Conservation (phyloP, 2,329 filamentous ascomycete genomes). For the Fusarium sp. region DNA sequence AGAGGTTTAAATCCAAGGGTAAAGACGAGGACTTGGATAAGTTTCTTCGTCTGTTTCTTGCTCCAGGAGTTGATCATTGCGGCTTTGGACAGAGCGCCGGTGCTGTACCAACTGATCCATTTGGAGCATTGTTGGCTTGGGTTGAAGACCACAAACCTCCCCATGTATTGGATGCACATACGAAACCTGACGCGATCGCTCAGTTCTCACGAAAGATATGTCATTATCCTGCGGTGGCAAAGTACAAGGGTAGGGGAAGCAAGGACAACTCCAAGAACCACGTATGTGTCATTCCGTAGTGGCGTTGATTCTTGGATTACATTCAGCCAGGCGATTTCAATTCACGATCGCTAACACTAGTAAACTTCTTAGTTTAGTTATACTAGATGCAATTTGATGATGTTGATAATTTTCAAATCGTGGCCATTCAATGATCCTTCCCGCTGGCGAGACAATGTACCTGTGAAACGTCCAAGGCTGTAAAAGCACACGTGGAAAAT, state of each 20-base stretch:
- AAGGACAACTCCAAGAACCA: background rate
- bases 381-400: rapidly evolving
- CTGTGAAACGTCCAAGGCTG: background rate
- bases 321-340: rapidly evolving
- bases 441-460: rapidly evolving
- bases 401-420: background rate
- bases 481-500: background rate
- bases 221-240: background rate
- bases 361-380: background rate
- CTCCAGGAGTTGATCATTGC: background rate
- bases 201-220: background rate
- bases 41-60: background rate
- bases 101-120: background rate
- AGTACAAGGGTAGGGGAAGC: background rate
- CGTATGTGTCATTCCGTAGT: background rate
- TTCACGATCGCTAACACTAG: rapidly evolving
- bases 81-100: background rate
- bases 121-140: background rate
- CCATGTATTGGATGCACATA: background rate
- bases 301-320: rapidly evolving
- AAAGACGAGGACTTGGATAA: background rate
- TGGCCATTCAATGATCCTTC: background rate
- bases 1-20: rapidly evolving
- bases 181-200: background rate
- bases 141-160: background rate